Conservation (phyloP, 2,329 filamentous ascomycete species). For the Penicillium sp. region DNA sequence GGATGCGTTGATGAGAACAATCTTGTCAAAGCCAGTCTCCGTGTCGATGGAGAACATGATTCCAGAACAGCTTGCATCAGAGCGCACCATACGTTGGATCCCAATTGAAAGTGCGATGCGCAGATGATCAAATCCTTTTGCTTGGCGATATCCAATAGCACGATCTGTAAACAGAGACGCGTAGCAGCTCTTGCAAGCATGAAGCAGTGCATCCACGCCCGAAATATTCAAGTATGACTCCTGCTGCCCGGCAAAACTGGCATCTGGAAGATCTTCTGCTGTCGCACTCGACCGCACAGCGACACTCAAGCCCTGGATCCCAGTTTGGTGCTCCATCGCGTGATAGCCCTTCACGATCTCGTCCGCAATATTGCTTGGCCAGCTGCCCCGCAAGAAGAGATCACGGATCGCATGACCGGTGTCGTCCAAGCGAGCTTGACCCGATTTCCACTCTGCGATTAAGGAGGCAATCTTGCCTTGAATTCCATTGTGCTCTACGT, state of each 20-base stretch:
- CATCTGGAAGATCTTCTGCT: slow-evolving; percentile 37
- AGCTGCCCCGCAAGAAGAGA: slow-evolving; percentile 5
- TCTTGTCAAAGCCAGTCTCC: slow-evolving; percentile 36
- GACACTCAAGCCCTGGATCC: slow-evolving; percentile 24
- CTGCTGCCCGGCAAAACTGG: slow-evolving; percentile 37
- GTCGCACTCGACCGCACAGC: slow-evolving; percentile 38
- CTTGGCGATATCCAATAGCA: slow-evolving; percentile 32
- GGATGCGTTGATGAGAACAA: slow-evolving; percentile 36
- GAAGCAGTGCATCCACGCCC: slow-evolving; percentile 26
- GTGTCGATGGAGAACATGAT: slow-evolving; percentile 41
- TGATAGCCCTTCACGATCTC: slow-evolving; percentile 27
- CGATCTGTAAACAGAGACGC: slow-evolving; percentile 32
- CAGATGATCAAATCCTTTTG: slow-evolving; percentile 18
- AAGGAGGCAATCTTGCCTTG: slow-evolving; percentile 20
- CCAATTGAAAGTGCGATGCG: slow-evolving; percentile 19
- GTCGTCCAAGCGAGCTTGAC: background rate
- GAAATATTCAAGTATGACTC: slow-evolving; percentile 36
- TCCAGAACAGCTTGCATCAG: slow-evolving; percentile 31
- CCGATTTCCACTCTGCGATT: background rate
- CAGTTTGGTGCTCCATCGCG: slow-evolving; percentile 19
- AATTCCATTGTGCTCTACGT: slow-evolving; percentile 29
- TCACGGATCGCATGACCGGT: background rate
- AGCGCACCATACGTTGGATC: slow-evolving; percentile 27
- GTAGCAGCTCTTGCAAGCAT: slow-evolving; percentile 35
- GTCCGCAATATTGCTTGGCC: slow-evolving; percentile 24